Evolutionary conservation across 176 grass and related monocot genomes (phyloP), one percentile per base, ranked within the genome.

Genomic region (Ananas comosus): DNA sequence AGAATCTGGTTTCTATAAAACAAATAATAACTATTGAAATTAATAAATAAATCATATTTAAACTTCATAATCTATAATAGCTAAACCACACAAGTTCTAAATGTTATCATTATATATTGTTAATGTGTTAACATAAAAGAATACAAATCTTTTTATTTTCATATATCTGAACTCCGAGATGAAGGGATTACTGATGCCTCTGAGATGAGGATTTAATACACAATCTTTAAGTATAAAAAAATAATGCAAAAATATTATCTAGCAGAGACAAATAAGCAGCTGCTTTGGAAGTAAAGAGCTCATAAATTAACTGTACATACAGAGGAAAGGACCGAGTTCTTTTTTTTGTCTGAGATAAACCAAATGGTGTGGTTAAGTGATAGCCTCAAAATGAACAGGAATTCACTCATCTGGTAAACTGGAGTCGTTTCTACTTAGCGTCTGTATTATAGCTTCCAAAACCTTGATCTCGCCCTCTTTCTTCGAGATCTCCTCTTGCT

Each of bases 401-500:
- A 81, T 81, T 81, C 79, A 88, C 54, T 80, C 80, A 17, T 76
- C 84, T 49, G 85, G 78, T 65, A 56, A 70, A 59, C 74, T 80
- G 17, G 77, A 79, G 71, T 88, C 86, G 84, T 85, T 89, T 70
- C 18, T 83, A 90, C 93, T 88, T 42, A 97, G 57, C 53, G 89
- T 97, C 72, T 78, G 84, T 79, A 97, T 92, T 61, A 92, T 97
- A 56, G 93, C 93, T 85, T 97, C 89, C 58, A 97, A 78, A 69
- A 97, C 79, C 72, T 97, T 97, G 72, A 97, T 97, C 53, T 92
- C 89, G 13, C 89, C 78, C 51, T 90, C 79, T 71, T 85, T 92
- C 89, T 92, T 92, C 2, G 86, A 74, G 51, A 97, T 97, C 74
- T 92, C 93, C 74, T 97, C 86, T 83, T 97, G 89, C 67, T 97